A percentile compares a stretch with the other conserved stretches of the same genome.
Conservation (phyloP, 352 stramenopile genomes). For the Pythium aristosporum region DNA sequence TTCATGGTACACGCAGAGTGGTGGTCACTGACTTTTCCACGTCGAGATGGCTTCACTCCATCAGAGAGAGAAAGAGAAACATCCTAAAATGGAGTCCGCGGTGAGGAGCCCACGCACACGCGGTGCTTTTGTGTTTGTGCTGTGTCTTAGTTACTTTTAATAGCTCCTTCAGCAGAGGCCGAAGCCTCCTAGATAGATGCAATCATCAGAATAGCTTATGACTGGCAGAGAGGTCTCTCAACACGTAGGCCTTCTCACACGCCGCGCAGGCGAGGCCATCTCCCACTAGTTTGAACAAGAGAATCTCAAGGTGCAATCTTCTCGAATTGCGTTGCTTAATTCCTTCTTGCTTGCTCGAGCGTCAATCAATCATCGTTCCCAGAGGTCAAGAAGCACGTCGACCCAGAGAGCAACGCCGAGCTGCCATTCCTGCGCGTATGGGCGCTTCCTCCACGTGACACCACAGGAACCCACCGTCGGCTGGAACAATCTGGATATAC, state of each 20-base stretch:
- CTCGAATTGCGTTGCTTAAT: neutral
- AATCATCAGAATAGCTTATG: no score
- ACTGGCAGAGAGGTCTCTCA: neutral
- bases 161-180: no score
- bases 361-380: neutral
- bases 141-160: no score
- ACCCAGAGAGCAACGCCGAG: constrained; percentile 67
- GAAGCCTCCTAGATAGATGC: neutral
- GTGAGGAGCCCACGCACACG: constrained; percentile 7
- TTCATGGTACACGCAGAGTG: constrained; percentile 7
- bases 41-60: constrained; percentile 11
- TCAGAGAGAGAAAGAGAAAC: neutral
- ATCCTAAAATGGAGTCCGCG: no score
- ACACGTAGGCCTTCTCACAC: constrained; percentile 58
- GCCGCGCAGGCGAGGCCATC: constrained; percentile 85
- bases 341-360: neutral
- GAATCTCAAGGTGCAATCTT: constrained; percentile 53
- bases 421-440: constrained; percentile 85
- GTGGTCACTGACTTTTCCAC: neutral
- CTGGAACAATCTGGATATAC: constrained; percentile 73
- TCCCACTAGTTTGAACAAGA: constrained; percentile 90
- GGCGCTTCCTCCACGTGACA: constrained; percentile 85
- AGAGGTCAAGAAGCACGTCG: constrained; percentile 79
- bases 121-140: constrained; percentile 42
- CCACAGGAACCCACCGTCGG: constrained; percentile 69